Base-by-base conservation (phyloP, 768 basidiomycete species). In the Cyathus striatus region DNA sequence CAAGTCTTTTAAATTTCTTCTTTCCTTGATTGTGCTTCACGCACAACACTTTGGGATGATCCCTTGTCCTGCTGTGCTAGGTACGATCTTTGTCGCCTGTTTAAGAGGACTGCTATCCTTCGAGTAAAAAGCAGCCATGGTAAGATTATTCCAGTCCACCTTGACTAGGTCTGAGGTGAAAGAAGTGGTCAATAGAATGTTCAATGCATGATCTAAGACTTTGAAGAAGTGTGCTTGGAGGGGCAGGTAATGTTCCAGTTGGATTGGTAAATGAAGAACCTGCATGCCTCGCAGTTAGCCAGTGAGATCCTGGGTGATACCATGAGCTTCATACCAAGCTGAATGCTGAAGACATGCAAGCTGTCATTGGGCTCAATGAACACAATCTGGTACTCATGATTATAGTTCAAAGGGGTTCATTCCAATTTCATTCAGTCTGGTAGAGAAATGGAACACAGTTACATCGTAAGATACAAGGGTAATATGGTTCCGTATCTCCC, bases 321-420 rank as follows among this genome's bases (percentile, higher is more conserved):
- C n/a, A n/a, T n/a, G n/a, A 23, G 24, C 66, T 14, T 45, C 66
- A 14, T 45, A 78, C 79, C 80, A 5, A 81, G 62, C 49, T 81
- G 78, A 30, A 81, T 59, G 4, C 69, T 76, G 51, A 83, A 83
- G 17, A 81, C 65, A 59, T 79, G 79, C 3, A 72, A 66, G 5
- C 78, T 78, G 49, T 83, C 81, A 41, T 54, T 65, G 1, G 78
- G 75, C 58, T 83, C 80, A 44, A 82, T 78, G 55, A 75, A 81
- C 12, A 83, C 75, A 39, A 76, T 64, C 50, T 83, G 80, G 51
- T 83, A 80, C 51, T 83, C 80, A 44, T 82, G 79, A 6, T 49
- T 65, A 48, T 67, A 69, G 51, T 80, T 79, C 50, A 83, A 55
- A 10, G 72, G 72, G 18, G 52, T 55, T n/a, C 36, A n/a, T n/a